phyloP scores from a whole-genome alignment of 2,329 filamentous ascomycete genomes.

The Phaeosphaeriaceae sp. region DNA sequence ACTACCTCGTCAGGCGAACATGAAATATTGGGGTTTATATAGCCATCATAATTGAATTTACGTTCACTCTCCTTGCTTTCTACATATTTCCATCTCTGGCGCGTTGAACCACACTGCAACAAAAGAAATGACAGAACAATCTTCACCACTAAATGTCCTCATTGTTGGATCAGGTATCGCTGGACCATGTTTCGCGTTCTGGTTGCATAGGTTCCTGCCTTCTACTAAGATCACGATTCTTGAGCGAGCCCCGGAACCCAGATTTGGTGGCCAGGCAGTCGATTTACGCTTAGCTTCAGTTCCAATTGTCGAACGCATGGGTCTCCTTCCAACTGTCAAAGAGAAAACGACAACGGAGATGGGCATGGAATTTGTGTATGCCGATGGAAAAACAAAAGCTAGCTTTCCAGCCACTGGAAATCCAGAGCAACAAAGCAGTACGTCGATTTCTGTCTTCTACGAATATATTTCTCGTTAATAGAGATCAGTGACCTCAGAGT shows the following conservation, averaged over 20 bases:
- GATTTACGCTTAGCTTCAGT: constrained; percentile 62
- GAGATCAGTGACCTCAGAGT: constrained; percentile 58
- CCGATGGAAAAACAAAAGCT: constrained; percentile 28
- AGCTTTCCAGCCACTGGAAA: constrained; percentile 47
- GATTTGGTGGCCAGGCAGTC: constrained; percentile 59
- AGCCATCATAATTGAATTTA: too few relatives aligned
- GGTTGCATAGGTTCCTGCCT: constrained; percentile 51
- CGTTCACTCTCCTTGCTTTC: neutral
- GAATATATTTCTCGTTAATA: neutral
- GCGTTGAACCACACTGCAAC: neutral
- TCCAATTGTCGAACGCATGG: constrained; percentile 60
- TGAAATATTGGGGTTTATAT: too few relatives aligned
- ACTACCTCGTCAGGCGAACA: too few relatives aligned
- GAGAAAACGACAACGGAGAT: constrained; percentile 53
- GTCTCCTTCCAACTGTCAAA: constrained; percentile 53
- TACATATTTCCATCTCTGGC: neutral
- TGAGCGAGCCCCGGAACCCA: constrained; percentile 51
- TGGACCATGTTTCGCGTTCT: constrained; percentile 56
- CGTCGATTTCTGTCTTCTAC: neutral
- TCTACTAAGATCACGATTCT: constrained; percentile 48
- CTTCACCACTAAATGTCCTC: constrained; percentile 28
- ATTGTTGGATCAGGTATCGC: constrained; percentile 42
- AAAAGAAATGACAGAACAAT: neutral
- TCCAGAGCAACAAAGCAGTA: constrained; percentile 44
- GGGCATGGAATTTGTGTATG: constrained; percentile 53